Evolutionary conservation across 805 yeast genomes (phyloP).

Genomic region (Candida tibetensis): DNA sequence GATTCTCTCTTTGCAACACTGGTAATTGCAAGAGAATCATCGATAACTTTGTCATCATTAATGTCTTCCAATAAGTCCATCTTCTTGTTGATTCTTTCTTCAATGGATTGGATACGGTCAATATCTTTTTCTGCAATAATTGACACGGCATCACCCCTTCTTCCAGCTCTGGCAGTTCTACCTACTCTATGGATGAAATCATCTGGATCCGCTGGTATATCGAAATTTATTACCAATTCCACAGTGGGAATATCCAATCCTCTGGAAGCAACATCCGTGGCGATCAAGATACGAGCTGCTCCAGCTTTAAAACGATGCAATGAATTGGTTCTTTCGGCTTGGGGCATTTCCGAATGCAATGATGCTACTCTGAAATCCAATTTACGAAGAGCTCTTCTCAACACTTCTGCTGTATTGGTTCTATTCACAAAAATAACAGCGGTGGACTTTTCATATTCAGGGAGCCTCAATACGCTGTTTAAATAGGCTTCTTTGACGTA

Average conservation of each 20-base stretch:
- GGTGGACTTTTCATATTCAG: conserved; percentile 60
- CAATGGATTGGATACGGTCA: conserved; percentile 76
- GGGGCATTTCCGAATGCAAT: conserved; percentile 93
- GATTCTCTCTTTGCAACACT: conserved; percentile 89
- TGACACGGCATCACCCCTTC: conserved; percentile 78
- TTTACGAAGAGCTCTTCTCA: conserved; percentile 71
- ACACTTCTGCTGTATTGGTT: conserved; percentile 83
- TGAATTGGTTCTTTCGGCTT: conserved; percentile 84
- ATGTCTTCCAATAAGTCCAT: conserved; percentile 73
- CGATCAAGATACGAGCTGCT: conserved; percentile 88
- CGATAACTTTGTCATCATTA: conserved; percentile 74
- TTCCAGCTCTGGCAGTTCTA: conserved; percentile 98
- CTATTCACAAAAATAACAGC: conserved; percentile 90
- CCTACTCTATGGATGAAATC: conserved; percentile 97
- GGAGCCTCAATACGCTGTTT: conserved; percentile 61
- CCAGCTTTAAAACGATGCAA: conserved; percentile 90
- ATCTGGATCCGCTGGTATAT: conserved; percentile 93
- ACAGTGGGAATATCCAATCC: conserved; percentile 96
- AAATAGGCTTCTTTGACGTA: conserved; percentile 89
- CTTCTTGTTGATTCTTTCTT: conserved; percentile 74
- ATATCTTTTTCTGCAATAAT: conserved; percentile 86
- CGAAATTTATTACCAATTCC: conserved; percentile 84
- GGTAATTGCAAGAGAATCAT: conserved; percentile 63
- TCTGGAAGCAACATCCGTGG: conserved; percentile 97
- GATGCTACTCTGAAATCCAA: conserved; percentile 83